Evolutionary conservation across 2,329 filamentous ascomycete genomes (phyloP).

Genomic region (Domatiomyces catenatus): DNA sequence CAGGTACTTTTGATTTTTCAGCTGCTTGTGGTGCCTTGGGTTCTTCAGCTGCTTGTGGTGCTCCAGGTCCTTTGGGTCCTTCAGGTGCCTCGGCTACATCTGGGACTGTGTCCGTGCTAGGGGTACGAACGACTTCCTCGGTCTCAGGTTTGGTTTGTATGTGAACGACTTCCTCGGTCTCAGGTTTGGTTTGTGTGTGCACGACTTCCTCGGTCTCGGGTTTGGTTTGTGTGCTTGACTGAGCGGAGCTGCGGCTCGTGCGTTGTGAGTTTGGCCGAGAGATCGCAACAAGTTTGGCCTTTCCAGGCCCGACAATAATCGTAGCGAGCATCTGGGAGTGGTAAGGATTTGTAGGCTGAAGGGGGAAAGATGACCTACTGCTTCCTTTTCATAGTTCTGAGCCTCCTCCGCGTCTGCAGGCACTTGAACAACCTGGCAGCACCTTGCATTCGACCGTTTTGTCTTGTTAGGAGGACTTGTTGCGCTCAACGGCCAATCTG

Average conservation of each 20-base stretch:
- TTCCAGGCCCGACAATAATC: slow-evolving; percentile 11
- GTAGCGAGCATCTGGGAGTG: slow-evolving; percentile 11
- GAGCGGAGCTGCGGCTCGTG: neutral
- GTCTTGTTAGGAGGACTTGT: slow-evolving; percentile 7
- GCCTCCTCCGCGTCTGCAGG: neutral
- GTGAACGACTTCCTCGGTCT: slow-evolving; percentile 1
- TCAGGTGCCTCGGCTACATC: neutral
- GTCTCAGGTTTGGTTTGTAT: too few species aligned
- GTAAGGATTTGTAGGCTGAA: neutral
- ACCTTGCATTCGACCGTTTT: slow-evolving; percentile 9
- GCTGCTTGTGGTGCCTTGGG: too few species aligned
- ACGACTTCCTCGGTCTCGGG: neutral
- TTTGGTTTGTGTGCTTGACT: neutral
- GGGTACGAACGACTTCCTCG: slow-evolving; percentile 2
- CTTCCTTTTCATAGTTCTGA: neutral
- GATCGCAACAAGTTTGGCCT: slow-evolving; percentile 15
- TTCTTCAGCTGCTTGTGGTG: too few species aligned
- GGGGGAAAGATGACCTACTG: neutral
- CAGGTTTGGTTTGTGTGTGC: too few species aligned
- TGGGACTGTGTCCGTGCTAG: slow-evolving; percentile 1
- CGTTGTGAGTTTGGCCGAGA: slow-evolving; percentile 10
- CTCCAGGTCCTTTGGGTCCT: too few species aligned
- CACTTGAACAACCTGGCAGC: slow-evolving; percentile 11
- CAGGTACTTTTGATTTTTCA: too few species aligned
- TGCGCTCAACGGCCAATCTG: slow-evolving; percentile 12